Percentiles rank a stretch among this genome's conserved stretches.
Evolutionary conservation across 1,139 yeast genomes (phyloP).

Genomic region (Geotrichum aggregatum): DNA sequence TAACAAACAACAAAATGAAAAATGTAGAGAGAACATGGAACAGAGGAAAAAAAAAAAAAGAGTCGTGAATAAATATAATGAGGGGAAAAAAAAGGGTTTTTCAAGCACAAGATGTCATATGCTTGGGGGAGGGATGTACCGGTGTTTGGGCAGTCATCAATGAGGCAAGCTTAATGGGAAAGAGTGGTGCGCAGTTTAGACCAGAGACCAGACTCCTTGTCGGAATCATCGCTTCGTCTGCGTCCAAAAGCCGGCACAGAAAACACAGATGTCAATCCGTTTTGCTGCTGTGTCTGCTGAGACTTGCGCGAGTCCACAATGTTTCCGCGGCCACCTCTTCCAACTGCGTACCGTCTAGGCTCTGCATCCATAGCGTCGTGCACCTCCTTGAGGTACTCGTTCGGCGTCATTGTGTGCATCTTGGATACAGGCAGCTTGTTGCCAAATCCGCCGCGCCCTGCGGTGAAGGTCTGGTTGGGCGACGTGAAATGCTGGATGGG

Average conservation of each 20-base stretch:
- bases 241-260: slow-evolving; percentile 12
- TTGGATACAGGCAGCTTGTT: slow-evolving; percentile 36
- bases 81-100: not conserved
- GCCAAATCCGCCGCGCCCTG: slow-evolving; percentile 42
- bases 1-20: too few relatives aligned
- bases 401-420: slow-evolving; percentile 35
- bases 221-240: not conserved
- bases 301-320: slow-evolving; percentile 24
- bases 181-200: slow-evolving; percentile 30
- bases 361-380: slow-evolving; percentile 34
- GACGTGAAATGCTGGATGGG: slow-evolving; percentile 39
- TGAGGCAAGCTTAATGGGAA: slow-evolving; percentile 23
- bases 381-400: slow-evolving; percentile 38
- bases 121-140: too few relatives aligned
- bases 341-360: slow-evolving; percentile 37
- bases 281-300: not conserved
- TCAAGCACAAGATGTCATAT: not conserved
- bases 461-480: slow-evolving; percentile 37
- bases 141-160: too few relatives aligned
- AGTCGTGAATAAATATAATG: not conserved
- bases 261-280: slow-evolving; percentile 4
- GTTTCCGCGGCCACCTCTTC: slow-evolving; percentile 42
- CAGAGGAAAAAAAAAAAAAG: not conserved
- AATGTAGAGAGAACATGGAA: too few relatives aligned
- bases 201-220: slow-evolving; percentile 28